Evolutionary conservation across 2,329 filamentous ascomycete species (phyloP), one percentile per base, ranked within the genome.

Genomic region (Alternaria postmessia): DNA sequence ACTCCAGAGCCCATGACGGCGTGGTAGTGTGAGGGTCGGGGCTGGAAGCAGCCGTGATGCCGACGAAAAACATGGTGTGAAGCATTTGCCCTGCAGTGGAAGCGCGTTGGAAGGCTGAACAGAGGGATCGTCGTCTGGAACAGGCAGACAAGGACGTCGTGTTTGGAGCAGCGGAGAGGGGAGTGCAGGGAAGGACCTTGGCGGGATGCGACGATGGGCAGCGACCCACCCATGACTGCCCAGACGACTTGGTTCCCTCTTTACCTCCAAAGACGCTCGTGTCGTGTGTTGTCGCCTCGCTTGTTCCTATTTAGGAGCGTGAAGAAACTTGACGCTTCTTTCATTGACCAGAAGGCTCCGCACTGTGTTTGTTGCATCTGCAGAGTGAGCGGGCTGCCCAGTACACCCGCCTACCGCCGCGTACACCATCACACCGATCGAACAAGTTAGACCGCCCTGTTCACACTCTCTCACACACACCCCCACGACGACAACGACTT

Each of bases 391-490:
- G 30, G 46, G 30, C 51, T 58, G 55, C 20, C 51, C 39, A 12
- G 34, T 24, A 36, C 20, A 63, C 57, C 58, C 62, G 57, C 58
- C 67, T 52, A 57, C 62, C 63, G 51, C 57, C 62, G 49, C 54
- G 49, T 32, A 43, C 54, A 38, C 51, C 56, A 49, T 32, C 54
- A 57, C 57, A 43, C 56, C 57, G 51, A 59, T 48, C 43, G 44
- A 39, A 41, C 41, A 22, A 20, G 34, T 9, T 34, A 18, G 30
- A 43, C 41, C 28, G 43, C 56, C 22, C 32, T 36, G 5, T 22
- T 16, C 30, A 16, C 46, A 36, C 56, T 57, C 30, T 46, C 51
- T 4, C 28, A 30, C 28, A 30, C 28, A 30, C 28, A 30, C 12
- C 1, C 32, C 2, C 32, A 14, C 32, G 5, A 32, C 55, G 52